Percentiles rank a stretch among this genome's conserved stretches.
Conservation (phyloP, 1,139 yeast genomes). For the Pichia sp. region DNA sequence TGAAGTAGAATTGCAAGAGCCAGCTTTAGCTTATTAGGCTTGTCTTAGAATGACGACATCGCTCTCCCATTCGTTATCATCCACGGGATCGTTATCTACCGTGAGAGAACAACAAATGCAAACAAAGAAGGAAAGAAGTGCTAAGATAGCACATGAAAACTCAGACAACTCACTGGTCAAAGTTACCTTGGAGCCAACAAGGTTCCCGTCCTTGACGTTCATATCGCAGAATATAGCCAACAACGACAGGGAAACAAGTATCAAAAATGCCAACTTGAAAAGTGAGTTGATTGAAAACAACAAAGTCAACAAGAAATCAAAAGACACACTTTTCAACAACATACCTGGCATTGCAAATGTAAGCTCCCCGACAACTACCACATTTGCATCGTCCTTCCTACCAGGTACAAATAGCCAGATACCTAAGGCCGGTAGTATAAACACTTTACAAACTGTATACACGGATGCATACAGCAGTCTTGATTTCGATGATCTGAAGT, state of each 20-base stretch:
- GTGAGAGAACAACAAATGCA: not conserved
- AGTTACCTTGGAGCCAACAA: constrained; percentile 5
- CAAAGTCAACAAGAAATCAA: constrained; percentile 7
- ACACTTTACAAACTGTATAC: constrained; percentile 11
- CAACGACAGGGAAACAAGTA: constrained; percentile 14
- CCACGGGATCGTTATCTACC: not conserved
- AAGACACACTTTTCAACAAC: constrained; percentile 13
- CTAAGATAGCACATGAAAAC: constrained; percentile 2
- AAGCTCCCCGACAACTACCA: not conserved
- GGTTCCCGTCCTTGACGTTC: constrained; percentile 20
- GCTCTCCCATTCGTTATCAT: not conserved
- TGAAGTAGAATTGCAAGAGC: not conserved
- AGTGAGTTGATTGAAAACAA: constrained; percentile 19
- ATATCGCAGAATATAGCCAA: constrained; percentile 7
- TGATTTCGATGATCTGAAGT: constrained; percentile 10
- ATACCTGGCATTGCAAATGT: not conserved
- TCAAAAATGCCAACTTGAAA: constrained; percentile 21
- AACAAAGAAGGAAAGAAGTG: not conserved
- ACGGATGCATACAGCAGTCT: constrained; percentile 14
- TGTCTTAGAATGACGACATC: not conserved
- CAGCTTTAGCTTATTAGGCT: not conserved
- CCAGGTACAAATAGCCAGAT: not conserved
- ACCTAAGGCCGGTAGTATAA: constrained; percentile 9
- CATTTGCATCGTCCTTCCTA: not conserved
- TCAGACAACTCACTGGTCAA: constrained; percentile 1